Conservation (phyloP, 352 stramenopile genomes). For the Thalassiosira exigua region DNA sequence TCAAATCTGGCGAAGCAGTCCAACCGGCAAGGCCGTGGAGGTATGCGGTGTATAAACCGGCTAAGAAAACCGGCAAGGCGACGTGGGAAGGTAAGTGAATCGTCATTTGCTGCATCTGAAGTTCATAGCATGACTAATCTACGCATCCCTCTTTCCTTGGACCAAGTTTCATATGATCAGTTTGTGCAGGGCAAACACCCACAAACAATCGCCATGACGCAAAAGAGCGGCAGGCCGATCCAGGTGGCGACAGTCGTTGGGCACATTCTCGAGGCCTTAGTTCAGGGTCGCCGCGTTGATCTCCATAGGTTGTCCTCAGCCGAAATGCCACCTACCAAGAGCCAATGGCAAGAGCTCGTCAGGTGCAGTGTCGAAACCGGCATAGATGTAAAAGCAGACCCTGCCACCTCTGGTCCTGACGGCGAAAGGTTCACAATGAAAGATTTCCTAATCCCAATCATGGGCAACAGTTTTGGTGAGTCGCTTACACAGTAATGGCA, state of each 20-base stretch:
- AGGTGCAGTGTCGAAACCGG: constrained; percentile 53
- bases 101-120: too few relatives aligned
- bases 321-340: constrained; percentile 49
- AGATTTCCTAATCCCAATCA: constrained; percentile 69
- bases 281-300: constrained; percentile 62
- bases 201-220: constrained; percentile 76
- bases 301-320: constrained; percentile 57
- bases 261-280: constrained; percentile 71
- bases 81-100: constrained; percentile 79
- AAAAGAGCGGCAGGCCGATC: constrained; percentile 70
- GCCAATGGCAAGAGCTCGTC: constrained; percentile 68
- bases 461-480: constrained; percentile 65
- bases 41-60: constrained; percentile 71
- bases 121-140: too few relatives aligned
- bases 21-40: constrained; percentile 58
- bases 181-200: constrained; percentile 68
- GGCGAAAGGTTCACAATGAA: constrained; percentile 67
- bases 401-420: constrained; percentile 56
- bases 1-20: constrained; percentile 35
- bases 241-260: constrained; percentile 72
- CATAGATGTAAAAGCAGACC: constrained; percentile 65
- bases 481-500: too few relatives aligned
- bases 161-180: constrained; percentile 69
- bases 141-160: too few relatives aligned
- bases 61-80: constrained; percentile 78